Evolutionary conservation across 495 filamentous ascomycete species (phyloP).

Genomic region (Neurospora sp.): DNA sequence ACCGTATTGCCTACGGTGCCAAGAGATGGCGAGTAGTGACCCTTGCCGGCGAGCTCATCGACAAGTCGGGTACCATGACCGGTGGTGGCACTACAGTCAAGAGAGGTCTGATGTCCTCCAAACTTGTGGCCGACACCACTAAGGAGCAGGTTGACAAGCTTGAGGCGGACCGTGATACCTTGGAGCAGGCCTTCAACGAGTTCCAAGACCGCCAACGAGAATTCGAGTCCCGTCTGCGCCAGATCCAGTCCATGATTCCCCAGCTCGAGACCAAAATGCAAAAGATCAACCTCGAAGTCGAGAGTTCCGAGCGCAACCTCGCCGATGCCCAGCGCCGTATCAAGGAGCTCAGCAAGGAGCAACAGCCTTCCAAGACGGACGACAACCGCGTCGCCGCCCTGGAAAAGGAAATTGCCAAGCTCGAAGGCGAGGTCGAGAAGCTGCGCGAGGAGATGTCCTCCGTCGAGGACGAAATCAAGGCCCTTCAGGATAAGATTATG

Average conservation of each 20-base stretch:
- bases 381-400: conserved; percentile 57
- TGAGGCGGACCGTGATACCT: conserved; percentile 72
- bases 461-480: conserved; percentile 85
- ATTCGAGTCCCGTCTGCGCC: conserved; percentile 60
- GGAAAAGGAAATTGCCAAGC: conserved; percentile 62
- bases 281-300: conserved; percentile 81
- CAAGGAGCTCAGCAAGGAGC: conserved; percentile 68
- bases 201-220: conserved; percentile 73
- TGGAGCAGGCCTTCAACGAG: conserved; percentile 68
- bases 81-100: conserved; percentile 86
- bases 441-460: conserved; percentile 71
- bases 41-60: conserved; percentile 87
- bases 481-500: conserved; percentile 93
- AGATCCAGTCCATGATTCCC: conserved; percentile 73
- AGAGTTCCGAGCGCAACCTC: conserved; percentile 75
- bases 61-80: conserved; percentile 96
- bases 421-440: conserved; percentile 70
- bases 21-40: conserved; percentile 93
- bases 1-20: conserved; percentile 89
- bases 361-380: conserved; percentile 70
- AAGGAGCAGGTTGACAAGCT: conserved; percentile 83
- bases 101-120: conserved; percentile 89
- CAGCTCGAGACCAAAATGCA: conserved; percentile 81
- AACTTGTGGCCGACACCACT: conserved; percentile 71
- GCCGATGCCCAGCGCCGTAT: conserved; percentile 74